Conservation (phyloP, 805 yeast species). For the Metschnikowia colocasiae region DNA sequence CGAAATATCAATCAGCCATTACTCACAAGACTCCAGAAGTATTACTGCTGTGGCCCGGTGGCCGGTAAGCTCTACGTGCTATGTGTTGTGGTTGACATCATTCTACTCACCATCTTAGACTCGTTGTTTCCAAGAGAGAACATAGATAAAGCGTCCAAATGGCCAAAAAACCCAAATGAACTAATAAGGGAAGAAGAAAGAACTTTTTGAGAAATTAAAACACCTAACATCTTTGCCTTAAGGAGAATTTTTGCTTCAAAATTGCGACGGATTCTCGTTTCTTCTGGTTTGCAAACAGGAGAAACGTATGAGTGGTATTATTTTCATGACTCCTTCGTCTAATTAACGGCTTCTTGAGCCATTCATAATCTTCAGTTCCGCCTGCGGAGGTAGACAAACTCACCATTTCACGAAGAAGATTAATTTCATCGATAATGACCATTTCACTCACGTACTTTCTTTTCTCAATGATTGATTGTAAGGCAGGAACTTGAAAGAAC, state of each 20-base stretch:
- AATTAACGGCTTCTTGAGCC: conserved; percentile 1
- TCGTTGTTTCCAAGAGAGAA: conserved; percentile 61
- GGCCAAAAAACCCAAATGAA: conserved; percentile 51
- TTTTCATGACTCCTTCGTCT: not conserved
- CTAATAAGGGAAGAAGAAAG: not conserved
- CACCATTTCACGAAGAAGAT: conserved; percentile 36
- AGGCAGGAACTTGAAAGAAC: conserved; percentile 18
- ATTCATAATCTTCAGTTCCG: not conserved
- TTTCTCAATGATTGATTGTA: conserved; percentile 33
- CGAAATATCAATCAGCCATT: conserved; percentile 48
- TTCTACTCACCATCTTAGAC: conserved; percentile 61
- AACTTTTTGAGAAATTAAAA: not conserved
- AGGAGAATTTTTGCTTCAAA: not conserved
- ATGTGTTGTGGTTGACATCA: conserved; percentile 76
- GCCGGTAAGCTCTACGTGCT: conserved; percentile 82
- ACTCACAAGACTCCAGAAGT: conserved; percentile 55
- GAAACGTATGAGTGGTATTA: not conserved
- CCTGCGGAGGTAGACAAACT: not conserved
- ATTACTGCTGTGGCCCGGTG: conserved; percentile 72
- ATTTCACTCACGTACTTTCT: conserved; percentile 29
- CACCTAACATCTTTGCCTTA: not conserved
- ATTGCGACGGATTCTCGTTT: not conserved
- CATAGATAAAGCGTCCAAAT: conserved; percentile 75
- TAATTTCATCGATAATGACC: conserved; percentile 44
- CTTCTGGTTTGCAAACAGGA: not conserved